Evolutionary conservation across 495 filamentous ascomycete species (phyloP), one percentile per base, ranked within the genome.

Genomic region (Lasiosphaeria hispida): DNA sequence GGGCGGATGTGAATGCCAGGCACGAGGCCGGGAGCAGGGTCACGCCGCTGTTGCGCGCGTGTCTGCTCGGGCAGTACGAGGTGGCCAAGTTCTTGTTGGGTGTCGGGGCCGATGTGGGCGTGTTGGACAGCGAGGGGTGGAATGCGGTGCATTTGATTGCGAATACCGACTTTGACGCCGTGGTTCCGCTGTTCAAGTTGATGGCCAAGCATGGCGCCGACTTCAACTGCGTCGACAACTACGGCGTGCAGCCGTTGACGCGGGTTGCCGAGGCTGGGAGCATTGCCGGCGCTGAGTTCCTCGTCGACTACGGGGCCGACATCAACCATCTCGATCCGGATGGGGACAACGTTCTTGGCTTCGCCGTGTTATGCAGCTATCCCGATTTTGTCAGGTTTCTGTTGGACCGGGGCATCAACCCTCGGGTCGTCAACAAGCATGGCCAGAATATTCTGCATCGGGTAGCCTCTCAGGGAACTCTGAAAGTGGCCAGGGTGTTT

Each of bases 21-120:
- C 64, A 78, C 47, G 51, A 53, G 1, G 39, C 64, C 1, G 77
- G 75, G 0, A 48, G 65, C 23, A 35, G 19, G 23, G 3, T 4
- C 23, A 80, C 78, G 33, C 72, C 77, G 0, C 45, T 82, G 7
- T 69, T 72, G 35, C 10, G 58, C 62, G 40, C 58, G 47, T 53
- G 43, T 68, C 49, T 39, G 48, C 37, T 49, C 60, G 53, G 60
- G 63, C 13, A 47, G 30, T 45, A 9, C 18, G 41, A 53, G 10
- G 36, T 43, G 10, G 58, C 43, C 8, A 57, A 53, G 40, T 18
- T 61, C 0, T 36, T 67, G 4, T 11, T 67, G n/a, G 44, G 33
- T 0, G 54, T 53, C 9, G 63, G 63, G 1, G 60, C 63, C 14
- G 42, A 57, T 13, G 39, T 60, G 39, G 51, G 53, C 48, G 40